A percentile compares a stretch with the other conserved stretches of the same genome.
phyloP scores from a whole-genome alignment of 1,284 basidiomycete species.

The Ganoderma sinense region DNA sequence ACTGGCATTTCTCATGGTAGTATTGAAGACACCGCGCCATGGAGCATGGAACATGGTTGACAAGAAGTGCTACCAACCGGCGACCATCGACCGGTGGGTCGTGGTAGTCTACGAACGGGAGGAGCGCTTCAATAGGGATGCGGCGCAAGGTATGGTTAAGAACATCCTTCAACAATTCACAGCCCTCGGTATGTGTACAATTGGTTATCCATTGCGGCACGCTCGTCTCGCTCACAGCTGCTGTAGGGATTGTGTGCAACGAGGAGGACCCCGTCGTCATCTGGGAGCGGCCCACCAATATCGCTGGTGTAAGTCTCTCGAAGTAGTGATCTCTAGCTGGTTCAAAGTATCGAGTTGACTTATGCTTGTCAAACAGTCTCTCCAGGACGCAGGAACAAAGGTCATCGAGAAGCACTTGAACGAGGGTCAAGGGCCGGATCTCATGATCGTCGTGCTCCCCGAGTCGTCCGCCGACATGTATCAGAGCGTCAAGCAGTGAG shows the following conservation, averaged over 20 bases:
- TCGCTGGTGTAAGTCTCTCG: slow-evolving; percentile 49
- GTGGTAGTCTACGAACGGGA: slow-evolving; percentile 70
- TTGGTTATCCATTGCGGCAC: not conserved
- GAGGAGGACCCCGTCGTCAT: slow-evolving; percentile 51
- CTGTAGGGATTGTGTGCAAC: slow-evolving; percentile 59
- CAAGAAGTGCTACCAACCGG: slow-evolving; percentile 66
- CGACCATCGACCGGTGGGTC: slow-evolving; percentile 60
- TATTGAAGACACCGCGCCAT: slow-evolving; percentile 57
- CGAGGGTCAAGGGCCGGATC: too few species aligned
- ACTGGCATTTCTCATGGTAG: not conserved
- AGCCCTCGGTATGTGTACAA: slow-evolving; percentile 59
- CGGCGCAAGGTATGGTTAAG: slow-evolving; percentile 56
- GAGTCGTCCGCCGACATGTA: too few species aligned
- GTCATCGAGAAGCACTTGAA: too few species aligned
- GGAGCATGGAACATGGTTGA: slow-evolving; percentile 81
- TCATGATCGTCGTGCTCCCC: too few species aligned
- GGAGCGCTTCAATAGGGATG: slow-evolving; percentile 54
- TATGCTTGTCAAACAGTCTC: too few species aligned
- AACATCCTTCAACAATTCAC: slow-evolving; percentile 55
- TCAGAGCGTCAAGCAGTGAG: too few species aligned
- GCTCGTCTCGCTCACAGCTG: not conserved
- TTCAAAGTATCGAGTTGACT: not conserved
- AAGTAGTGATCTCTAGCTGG: not conserved
- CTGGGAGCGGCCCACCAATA: slow-evolving; percentile 59
- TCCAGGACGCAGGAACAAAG: too few species aligned